Percentiles rank a stretch among this genome's conserved stretches.
Conservation (phyloP, 352 stramenopile species). For the Phytophthora capsici region DNA sequence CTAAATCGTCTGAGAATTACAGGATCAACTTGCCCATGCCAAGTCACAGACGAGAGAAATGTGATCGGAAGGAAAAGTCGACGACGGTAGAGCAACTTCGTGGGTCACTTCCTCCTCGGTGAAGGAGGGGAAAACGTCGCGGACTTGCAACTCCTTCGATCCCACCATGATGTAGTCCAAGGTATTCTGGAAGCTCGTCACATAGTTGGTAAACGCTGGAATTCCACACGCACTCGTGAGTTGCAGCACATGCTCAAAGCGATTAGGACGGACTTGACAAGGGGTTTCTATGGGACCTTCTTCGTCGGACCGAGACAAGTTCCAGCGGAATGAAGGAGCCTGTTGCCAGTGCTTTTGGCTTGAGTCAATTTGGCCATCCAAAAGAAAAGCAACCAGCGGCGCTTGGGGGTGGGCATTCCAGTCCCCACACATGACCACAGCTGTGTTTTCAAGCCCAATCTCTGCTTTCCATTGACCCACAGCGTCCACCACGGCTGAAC, state of each 20-base stretch:
- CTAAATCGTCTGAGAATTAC: not conserved
- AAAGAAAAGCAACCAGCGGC: conserved; percentile 53
- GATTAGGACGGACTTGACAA: conserved; percentile 13
- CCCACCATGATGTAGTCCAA: conserved; percentile 79
- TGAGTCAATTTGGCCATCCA: conserved; percentile 53
- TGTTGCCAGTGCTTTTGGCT: conserved; percentile 63
- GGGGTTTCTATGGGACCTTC: conserved; percentile 1
- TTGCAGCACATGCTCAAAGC: conserved; percentile 53
- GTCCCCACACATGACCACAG: conserved; percentile 71
- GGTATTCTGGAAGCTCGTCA: conserved; percentile 63
- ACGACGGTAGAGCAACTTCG: conserved; percentile 73
- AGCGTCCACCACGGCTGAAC: conserved; percentile 46
- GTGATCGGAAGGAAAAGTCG: conserved; percentile 81
- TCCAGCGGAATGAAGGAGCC: conserved; percentile 60
- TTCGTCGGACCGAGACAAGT: conserved; percentile 14
- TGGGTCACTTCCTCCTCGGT: conserved; percentile 58
- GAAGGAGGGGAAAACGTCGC: conserved; percentile 69
- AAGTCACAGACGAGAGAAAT: conserved; percentile 81
- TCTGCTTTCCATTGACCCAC: conserved; percentile 38
- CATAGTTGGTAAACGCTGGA: conserved; percentile 79
- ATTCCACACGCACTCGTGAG: conserved; percentile 66
- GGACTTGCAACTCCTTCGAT: conserved; percentile 40
- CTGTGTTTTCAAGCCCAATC: conserved; percentile 28
- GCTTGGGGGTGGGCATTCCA: conserved; percentile 67
- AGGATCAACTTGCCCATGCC: conserved; percentile 34